A percentile compares a stretch with the other conserved stretches of the same genome.
Evolutionary conservation across 306 rosid genomes (phyloP).

Genomic region (Lotus japonicus): DNA sequence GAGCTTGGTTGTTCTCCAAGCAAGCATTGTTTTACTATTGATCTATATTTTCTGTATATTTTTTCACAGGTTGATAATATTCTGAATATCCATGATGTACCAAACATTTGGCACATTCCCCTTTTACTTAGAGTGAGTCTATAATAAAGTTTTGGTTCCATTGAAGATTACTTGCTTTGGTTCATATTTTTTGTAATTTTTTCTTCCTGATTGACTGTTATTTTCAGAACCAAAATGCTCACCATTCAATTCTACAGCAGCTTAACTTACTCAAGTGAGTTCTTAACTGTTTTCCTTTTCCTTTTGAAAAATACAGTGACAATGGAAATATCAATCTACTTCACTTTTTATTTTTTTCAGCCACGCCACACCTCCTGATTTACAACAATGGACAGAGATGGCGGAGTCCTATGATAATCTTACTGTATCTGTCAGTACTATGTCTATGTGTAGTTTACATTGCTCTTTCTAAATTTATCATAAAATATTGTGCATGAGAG

Average conservation of each 20-base stretch:
- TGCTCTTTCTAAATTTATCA: conserved; percentile 9
- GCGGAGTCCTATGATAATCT: conserved; percentile 86
- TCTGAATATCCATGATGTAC: conserved; percentile 92
- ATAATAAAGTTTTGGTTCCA: conserved; percentile 9
- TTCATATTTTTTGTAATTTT: conserved; percentile 13
- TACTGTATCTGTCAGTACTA: conserved; percentile 65
- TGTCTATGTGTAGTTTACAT: conserved; percentile 16
- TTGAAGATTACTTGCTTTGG: conserved; percentile 13
- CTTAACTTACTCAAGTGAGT: conserved; percentile 64
- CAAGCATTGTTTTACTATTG: conserved; percentile 13
- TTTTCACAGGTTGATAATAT: conserved; percentile 66
- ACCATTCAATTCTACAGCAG: conserved; percentile 77
- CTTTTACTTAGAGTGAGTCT: conserved; percentile 82
- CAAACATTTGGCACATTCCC: conserved; percentile 98
- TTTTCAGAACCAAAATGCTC: conserved; percentile 89
- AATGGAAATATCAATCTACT: background rate
- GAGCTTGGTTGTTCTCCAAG: conserved; percentile 21
- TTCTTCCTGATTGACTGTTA: conserved; percentile 18
- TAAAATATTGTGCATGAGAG: background rate
- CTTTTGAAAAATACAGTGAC: background rate
- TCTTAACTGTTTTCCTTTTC: conserved; percentile 4
- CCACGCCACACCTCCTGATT: conserved; percentile 63
- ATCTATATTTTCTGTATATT: conserved; percentile 24
- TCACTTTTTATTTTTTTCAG: conserved; percentile 41
- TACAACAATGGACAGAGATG: conserved; percentile 83